Evolutionary conservation across 345 rosid genomes (phyloP).

Genomic region (Syzygium grande): DNA sequence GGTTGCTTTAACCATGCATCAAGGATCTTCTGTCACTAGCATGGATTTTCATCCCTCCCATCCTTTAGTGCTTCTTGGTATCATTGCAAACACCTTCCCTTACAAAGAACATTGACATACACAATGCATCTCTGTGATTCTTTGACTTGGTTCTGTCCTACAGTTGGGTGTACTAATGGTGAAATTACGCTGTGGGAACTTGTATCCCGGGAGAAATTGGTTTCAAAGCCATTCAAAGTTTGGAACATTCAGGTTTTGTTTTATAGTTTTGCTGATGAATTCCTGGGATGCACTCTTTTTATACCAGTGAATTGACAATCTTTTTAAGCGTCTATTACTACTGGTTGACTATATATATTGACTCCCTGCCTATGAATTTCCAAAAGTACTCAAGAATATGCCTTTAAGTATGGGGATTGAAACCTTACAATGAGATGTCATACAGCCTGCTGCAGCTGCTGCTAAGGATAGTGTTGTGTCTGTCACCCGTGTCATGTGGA

Average conservation of each 20-base stretch:
- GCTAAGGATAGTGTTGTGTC: slow-evolving; percentile 33
- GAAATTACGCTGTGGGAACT: slow-evolving; percentile 86
- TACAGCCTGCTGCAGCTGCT: slow-evolving; percentile 13
- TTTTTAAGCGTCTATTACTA: neutral
- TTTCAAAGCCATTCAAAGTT: slow-evolving; percentile 63
- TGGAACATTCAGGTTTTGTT: slow-evolving; percentile 68
- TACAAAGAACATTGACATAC: neutral
- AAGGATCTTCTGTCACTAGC: slow-evolving; percentile 76
- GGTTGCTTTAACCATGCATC: slow-evolving; percentile 58
- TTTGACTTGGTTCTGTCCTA: slow-evolving; percentile 15
- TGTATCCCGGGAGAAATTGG: slow-evolving; percentile 48
- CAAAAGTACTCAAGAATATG: neutral
- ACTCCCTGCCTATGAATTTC: neutral
- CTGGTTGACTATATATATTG: neutral
- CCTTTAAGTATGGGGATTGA: neutral
- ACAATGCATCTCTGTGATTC: neutral
- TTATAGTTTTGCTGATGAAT: neutral
- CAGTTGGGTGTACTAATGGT: slow-evolving; percentile 79
- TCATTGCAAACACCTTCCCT: neutral
- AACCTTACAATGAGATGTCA: neutral
- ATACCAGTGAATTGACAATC: neutral
- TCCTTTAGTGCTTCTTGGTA: slow-evolving; percentile 74
- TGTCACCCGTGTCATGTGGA: slow-evolving; percentile 60
- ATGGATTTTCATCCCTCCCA: slow-evolving; percentile 84
- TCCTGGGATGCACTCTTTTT: neutral